Evolutionary conservation across 345 rosid genomes (phyloP).

Genomic region (Psidium guajava): DNA sequence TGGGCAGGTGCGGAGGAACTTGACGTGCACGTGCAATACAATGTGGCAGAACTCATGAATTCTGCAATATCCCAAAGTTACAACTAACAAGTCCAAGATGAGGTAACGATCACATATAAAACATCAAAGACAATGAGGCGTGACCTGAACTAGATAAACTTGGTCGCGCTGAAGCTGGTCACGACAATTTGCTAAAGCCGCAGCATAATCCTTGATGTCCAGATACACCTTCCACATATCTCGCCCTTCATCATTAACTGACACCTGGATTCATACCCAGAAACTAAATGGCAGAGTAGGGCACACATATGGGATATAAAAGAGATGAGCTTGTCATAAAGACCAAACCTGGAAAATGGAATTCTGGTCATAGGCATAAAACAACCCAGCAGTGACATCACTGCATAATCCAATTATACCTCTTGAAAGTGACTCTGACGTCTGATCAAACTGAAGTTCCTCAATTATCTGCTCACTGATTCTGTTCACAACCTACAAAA

Average conservation of each 20-base stretch:
- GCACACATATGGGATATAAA: conserved; percentile 1
- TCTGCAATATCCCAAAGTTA: too few species aligned
- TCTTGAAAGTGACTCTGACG: conserved; percentile 69
- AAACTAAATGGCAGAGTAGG: background rate
- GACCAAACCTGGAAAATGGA: conserved; percentile 78
- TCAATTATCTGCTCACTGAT: conserved; percentile 95
- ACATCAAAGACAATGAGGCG: background rate
- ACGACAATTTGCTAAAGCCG: conserved; percentile 82
- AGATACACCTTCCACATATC: conserved; percentile 99
- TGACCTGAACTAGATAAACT: conserved; percentile 94
- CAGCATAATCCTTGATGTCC: conserved; percentile 90
- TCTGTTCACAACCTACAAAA: conserved; percentile 82
- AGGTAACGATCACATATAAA: background rate
- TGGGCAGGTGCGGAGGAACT: too few species aligned
- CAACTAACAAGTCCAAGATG: too few species aligned
- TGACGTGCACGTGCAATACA: too few species aligned
- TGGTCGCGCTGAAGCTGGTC: conserved; percentile 95
- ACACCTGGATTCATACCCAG: conserved; percentile 40
- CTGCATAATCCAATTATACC: conserved; percentile 94
- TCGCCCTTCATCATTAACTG: conserved; percentile 88
- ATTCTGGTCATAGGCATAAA: conserved; percentile 94
- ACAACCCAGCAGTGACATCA: conserved; percentile 94
- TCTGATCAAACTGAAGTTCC: conserved; percentile 93
- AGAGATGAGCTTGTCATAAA: background rate
- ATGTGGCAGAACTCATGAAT: too few species aligned